Base-by-base conservation (phyloP, 2,329 filamentous ascomycete species). In the Furcasterigmium furcatum region DNA sequence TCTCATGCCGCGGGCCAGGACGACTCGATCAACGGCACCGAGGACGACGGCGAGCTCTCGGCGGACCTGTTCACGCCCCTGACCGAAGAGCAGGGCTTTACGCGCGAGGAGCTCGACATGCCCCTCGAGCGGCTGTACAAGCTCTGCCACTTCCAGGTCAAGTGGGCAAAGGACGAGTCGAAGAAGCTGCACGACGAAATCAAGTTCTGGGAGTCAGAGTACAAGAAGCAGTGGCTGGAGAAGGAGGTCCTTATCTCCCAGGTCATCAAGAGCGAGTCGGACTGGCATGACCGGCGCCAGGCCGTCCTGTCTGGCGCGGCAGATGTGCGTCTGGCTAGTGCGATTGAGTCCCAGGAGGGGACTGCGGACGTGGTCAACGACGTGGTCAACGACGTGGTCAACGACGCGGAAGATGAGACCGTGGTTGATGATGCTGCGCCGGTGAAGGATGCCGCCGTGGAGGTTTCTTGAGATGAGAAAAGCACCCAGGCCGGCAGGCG, bases 161-260 rank as follows among this genome's bases (percentile, higher is more conserved):
- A 83, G 52, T 91, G 87, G 85, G 84, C 85, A 1, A 77, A 84
- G 52, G 76, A 82, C 48, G 84, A 91, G 43, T 72, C 74, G 46
- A 82, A 87, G 43, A 65, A 72, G 32, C 70, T 94, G 42, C 77
- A 77, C 55, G 72, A 71, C 45, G 84, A 91, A 61, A 81, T 83
- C 53, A 81, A 84, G 52, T 69, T 71, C 36, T 77, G 86, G 63
- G 87, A 92, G 62, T 78, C 79, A 29, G 58, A 74, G 12, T 84
- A 86, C 63, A 80, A 80, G 61, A 75, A 82, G 50, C 87, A 90
- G 60, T 94, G 88, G 88, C 70, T 82, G 13, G 82, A 88, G 65
- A 92, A 92, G 65, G 88, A 94, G 65, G 76, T 88, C 24, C 65
- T 92, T 16, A 65, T 94, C n/a, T 80, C 88, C 46, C 88, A 90